Base-by-base conservation (phyloP, 2,329 filamentous ascomycete species). In the Fusarium illudens region DNA sequence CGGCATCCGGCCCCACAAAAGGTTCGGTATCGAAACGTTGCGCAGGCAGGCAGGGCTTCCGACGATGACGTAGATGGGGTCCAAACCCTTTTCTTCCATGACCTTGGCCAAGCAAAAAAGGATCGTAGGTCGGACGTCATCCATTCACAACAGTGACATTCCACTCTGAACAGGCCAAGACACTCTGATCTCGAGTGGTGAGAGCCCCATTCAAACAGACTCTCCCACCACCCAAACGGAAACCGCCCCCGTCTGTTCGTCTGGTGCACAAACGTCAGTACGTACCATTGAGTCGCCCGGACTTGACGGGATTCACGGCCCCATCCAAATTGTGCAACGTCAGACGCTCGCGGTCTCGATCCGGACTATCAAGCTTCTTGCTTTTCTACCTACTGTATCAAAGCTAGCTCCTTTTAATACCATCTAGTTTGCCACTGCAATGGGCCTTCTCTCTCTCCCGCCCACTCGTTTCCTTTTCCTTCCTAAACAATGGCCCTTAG, bases 31-130 rank as follows among this genome's bases (percentile, higher is more conserved):
- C 50, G 15, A 12, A 12, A 12, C 27, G 51, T 39, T 33, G 22
- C 29, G 13, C 29, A n/a, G n/a, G n/a, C n/a, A n/a, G n/a, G n/a
- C n/a, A 44, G 30, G 20, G 39, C 27, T 42, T 30, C 53, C 58
- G 58, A 52, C 10, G 33, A 68, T 68, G 66, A 68, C 66, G 66
- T 68, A 46, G 62, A 29, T 66, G 62, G 50, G 51, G 51, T 42
- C 51, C 52, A 39, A 25, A 25, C 37, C 32, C 33, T 65, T 61
- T 55, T 17, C 19, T 44, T 27, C 39, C 56, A 68, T 58, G 36
- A 50, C 56, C 52, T 65, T 68, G 65, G 57, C 60, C 33, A 46
- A 49, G 33, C 57, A 27, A 36, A 33, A 62, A 22, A 20, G 22
- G 13, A 49, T 36, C 37, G 53, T 46, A 46, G 48, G 32, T 25